Base-by-base conservation (phyloP, 352 stramenopile species). In the Pythium diclinum region DNA sequence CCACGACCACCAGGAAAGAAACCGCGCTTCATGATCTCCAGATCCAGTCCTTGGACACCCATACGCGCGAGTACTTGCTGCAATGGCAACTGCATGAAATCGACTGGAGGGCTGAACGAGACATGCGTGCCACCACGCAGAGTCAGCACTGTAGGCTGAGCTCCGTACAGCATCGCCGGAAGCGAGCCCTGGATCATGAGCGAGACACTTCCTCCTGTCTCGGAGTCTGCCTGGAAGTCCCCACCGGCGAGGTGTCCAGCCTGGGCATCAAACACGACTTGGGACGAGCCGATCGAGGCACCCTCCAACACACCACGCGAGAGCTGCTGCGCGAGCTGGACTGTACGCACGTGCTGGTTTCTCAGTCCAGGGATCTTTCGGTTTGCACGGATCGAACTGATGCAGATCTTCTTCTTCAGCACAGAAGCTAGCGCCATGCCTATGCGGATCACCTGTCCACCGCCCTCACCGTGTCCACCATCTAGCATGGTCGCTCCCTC, bases 401-500 rank as follows among this genome's bases (percentile, higher is more conserved):
- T 79, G 0, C 62, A 68, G 8, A 97, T 68, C 28, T 73, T 59
- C 19, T 79, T 79, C 25, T 76, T 63, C 33, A 92, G 68, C 28
- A 97, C 78, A 3, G 78, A 72, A 8, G 83, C 85, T 17, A 96
- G 80, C 0, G 77, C 78, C 40, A 88, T 82, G 1, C 88, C 73
- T 33, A 97, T 88, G 5, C 91, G 88, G 25, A 97, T 67, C 32
- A 98, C 76, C 61, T 98, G 92, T 0, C 92, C 92, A 54, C 92
- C 92, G 49, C 92, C 92, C 77, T 98, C 92, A 30, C 83, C 79
- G 16, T 67, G 73, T 8, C 79, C 78, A 21, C 83, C 83, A 34
- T 92, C 67, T 3, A 92, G 46, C 3, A 77, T 48, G 14, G 83
- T 64, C 8, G 60, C 60, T 19, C 71, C 60, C 21, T 71, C 30